Percentiles rank a stretch among this genome's conserved stretches.
These are phyloP conservation scores for Mayamaea pseudoterrestris DNA, from an alignment of 108 stramenopile species.

Conservation along the genomic window DNA sequence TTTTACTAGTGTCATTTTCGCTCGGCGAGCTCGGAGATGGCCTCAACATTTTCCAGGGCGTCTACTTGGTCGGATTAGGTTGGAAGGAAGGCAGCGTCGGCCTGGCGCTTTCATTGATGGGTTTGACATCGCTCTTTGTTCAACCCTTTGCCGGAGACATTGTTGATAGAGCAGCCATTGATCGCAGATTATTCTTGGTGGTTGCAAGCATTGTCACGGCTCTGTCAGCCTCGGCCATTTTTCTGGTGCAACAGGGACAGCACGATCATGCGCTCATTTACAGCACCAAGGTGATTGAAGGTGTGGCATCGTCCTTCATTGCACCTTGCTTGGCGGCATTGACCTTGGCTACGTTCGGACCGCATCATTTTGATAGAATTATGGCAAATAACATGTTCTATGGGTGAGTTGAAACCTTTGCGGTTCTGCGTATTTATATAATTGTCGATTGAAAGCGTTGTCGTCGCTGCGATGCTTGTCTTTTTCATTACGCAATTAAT, in stretches of 20 bases:
- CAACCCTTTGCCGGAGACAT: conserved; percentile 78
- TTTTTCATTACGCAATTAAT: too few relatives aligned
- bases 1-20: conserved; percentile 47
- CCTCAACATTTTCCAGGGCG: conserved; percentile 64
- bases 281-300: conserved; percentile 46
- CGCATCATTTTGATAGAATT: conserved; percentile 37
- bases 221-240: conserved; percentile 14
- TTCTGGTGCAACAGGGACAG: conserved; percentile 17
- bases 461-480: too few relatives aligned
- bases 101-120: conserved; percentile 66
- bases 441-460: too few relatives aligned
- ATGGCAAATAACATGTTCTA: too few relatives aligned
- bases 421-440: too few relatives aligned
- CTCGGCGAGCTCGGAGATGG: conserved; percentile 57
- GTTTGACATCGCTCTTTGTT: conserved; percentile 61
- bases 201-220: conserved; percentile 57
- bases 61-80: conserved; percentile 70
- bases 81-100: conserved; percentile 81
- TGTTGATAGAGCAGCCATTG: conserved; percentile 63
- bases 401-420: too few relatives aligned
- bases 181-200: conserved; percentile 55
- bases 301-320: conserved; percentile 48
- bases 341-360: conserved; percentile 51
- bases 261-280: conserved; percentile 39
- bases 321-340: conserved; percentile 58